These are phyloP conservation scores for Liriodendron chinense DNA, from an alignment of 164 flowering plant species.

Conservation along the genomic window DNA sequence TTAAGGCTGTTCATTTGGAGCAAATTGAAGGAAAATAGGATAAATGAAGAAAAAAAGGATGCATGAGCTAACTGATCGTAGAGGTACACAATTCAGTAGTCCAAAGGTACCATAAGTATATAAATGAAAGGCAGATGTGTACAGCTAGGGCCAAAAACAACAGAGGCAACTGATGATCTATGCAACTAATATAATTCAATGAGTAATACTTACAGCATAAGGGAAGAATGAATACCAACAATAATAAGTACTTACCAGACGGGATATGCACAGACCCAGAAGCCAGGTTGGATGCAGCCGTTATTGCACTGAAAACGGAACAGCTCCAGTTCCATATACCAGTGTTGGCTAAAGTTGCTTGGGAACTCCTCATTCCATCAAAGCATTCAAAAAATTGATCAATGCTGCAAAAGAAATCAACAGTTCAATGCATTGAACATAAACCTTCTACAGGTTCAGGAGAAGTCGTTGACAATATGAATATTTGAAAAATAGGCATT, in stretches of 20 bases:
- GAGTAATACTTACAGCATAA: no score
- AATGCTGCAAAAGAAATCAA: conserved; percentile 52
- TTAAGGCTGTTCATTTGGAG: no score
- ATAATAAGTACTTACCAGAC: conserved; percentile 47
- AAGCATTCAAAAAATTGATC: conserved; percentile 94
- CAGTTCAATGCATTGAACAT: neutral
- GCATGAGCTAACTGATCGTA: no score
- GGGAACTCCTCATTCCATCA: conserved; percentile 82
- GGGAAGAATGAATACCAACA: no score
- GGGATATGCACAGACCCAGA: conserved; percentile 75
- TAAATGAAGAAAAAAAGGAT: no score
- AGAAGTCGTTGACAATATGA: neutral
- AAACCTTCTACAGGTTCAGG: neutral
- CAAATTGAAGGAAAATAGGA: no score
- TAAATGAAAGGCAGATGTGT: no score
- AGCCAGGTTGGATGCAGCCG: conserved; percentile 91
- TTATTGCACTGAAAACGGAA: conserved; percentile 91
- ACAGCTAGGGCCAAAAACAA: no score
- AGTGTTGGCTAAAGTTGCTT: conserved; percentile 70
- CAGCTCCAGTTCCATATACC: conserved; percentile 95
- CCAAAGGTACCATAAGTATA: no score
- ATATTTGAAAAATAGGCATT: neutral
- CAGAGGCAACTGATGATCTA: no score
- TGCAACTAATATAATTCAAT: no score
- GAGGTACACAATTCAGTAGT: no score